These are phyloP conservation scores for Cerioporus squamosus DNA, from an alignment of 1,284 basidiomycete species.

Conservation along the genomic window DNA sequence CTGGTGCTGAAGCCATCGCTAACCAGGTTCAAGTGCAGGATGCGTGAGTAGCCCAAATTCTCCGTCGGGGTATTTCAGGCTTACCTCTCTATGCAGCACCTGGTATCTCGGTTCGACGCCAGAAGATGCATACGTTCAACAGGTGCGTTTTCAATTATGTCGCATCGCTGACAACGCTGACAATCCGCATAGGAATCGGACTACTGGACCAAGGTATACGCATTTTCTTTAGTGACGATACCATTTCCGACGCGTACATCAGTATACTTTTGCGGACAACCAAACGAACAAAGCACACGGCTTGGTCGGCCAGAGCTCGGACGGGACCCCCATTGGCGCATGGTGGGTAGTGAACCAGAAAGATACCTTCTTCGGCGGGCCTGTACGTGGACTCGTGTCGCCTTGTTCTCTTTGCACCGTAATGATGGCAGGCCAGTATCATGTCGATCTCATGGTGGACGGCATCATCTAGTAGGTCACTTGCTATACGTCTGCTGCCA, in stretches of 20 bases:
- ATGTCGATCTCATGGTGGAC: slow-evolving; percentile 35
- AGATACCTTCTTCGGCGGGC: slow-evolving; percentile 34
- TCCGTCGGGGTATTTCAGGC: neutral
- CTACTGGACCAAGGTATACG: slow-evolving; percentile 31
- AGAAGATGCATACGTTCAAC: slow-evolving; percentile 20
- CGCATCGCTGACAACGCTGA: neutral
- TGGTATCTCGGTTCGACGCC: slow-evolving; percentile 25
- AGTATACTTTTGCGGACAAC: slow-evolving; percentile 35
- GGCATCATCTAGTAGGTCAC: slow-evolving; percentile 27
- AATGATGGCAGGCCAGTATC: slow-evolving; percentile 14
- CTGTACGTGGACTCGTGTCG: slow-evolving; percentile 14
- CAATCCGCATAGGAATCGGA: slow-evolving; percentile 26
- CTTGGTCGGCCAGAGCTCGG: slow-evolving; percentile 23
- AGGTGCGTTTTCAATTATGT: neutral
- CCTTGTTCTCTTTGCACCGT: too few relatives aligned
- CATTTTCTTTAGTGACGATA: neutral
- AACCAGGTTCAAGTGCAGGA: slow-evolving; percentile 31
- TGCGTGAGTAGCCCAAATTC: slow-evolving; percentile 22
- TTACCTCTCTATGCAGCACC: slow-evolving; percentile 5
- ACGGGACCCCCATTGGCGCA: slow-evolving; percentile 27
- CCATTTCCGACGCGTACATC: neutral
- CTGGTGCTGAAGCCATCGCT: slow-evolving; percentile 24
- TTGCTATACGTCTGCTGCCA: neutral
- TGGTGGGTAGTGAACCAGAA: slow-evolving; percentile 37
- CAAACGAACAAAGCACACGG: slow-evolving; percentile 31